Conservation (phyloP, 1,139 yeast species). For the Taphrina pruni region DNA sequence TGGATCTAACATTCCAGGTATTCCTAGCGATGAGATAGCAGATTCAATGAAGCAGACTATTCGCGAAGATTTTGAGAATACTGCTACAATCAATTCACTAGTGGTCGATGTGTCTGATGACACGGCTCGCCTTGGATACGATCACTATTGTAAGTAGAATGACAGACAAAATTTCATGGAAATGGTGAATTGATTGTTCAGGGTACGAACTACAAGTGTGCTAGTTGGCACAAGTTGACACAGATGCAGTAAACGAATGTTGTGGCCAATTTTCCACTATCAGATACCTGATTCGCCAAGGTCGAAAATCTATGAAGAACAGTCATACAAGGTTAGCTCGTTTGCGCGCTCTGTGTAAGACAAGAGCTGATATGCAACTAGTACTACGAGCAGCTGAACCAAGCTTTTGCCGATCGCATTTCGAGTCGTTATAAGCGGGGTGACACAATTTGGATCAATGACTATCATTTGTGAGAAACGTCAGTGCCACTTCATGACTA, state of each 20-base stretch:
- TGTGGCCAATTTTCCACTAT: slow-evolving; percentile 97
- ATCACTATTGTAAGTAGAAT: slow-evolving; percentile 32
- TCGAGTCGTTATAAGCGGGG: slow-evolving; percentile 69
- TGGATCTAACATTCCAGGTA: slow-evolving; percentile 63
- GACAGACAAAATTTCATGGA: too few species aligned
- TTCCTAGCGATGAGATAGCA: slow-evolving; percentile 85
- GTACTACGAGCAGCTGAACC: slow-evolving; percentile 76
- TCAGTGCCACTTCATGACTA: too few species aligned
- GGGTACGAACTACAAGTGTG: slow-evolving; percentile 51
- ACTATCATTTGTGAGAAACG: slow-evolving; percentile 67
- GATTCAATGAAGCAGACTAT: slow-evolving; percentile 55
- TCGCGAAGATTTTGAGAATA: slow-evolving; percentile 47
- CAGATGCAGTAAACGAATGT: slow-evolving; percentile 88
- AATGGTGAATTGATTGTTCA: not conserved
- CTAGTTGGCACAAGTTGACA: slow-evolving; percentile 68
- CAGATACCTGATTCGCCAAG: slow-evolving; percentile 96
- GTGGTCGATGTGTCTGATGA: slow-evolving; percentile 37
- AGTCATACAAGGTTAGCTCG: slow-evolving; percentile 72
- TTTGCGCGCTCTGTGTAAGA: not conserved
- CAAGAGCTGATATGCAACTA: not conserved
- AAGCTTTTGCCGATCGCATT: slow-evolving; percentile 76
- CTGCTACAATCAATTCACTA: slow-evolving; percentile 10
- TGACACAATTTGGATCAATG: slow-evolving; percentile 88
- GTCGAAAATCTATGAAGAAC: slow-evolving; percentile 92
- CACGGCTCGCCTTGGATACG: slow-evolving; percentile 28